Base-by-base conservation (phyloP, 1,139 yeast species). In the Pichia sp. region DNA sequence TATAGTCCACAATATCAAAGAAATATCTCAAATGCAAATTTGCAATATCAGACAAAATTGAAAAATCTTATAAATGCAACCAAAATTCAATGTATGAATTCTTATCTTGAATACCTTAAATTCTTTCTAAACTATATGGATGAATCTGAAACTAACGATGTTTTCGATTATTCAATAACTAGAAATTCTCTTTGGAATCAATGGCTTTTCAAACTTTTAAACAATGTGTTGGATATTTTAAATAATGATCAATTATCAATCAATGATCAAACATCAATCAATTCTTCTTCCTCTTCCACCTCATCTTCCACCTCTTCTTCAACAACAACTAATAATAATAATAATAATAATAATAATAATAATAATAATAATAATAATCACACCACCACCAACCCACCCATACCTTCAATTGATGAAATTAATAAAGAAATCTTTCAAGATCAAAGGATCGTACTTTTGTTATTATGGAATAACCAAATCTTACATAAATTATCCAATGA, bases 101-200 rank as follows among this genome's bases (percentile, higher is more conserved):
- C 56, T 6, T 63, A 65, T 48, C 47, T 62, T 18, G 67, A 64
- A 19, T 64, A 61, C 45, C 54, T 65, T 13, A 56, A 62, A 38
- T 64, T 66, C 39, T 64, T 66, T 47, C 39, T 61, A 31, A 61
- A 65, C 42, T 65, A 63, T 42, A 62, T 63, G 64, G 64, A 65
- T 45, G 67, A 66, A 18, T 55, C 67, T 13, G 66, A 61, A 41
- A 41, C 51, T 30, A 61, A 63, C 44, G 69, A 66, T 48, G 61
- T 66, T 0, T 46, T 66, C n/a, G 56, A 55, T 22, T 65, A 60
- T 50, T 64, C 69, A 8, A 50, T 61, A 13, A 59, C 66, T 3
- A 56, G 70, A 53, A 58, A 64, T 28, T 64, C 64, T 38, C 49
- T 64, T 14, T 66, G 64, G 64, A 51, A 56, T 13, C 53, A 58